A percentile compares a stretch with the other conserved stretches of the same genome.
These are phyloP conservation scores for Rhizophagus sp. DNA, from an alignment of 192 early-diverging fungal genomes.

Conservation along the genomic window DNA sequence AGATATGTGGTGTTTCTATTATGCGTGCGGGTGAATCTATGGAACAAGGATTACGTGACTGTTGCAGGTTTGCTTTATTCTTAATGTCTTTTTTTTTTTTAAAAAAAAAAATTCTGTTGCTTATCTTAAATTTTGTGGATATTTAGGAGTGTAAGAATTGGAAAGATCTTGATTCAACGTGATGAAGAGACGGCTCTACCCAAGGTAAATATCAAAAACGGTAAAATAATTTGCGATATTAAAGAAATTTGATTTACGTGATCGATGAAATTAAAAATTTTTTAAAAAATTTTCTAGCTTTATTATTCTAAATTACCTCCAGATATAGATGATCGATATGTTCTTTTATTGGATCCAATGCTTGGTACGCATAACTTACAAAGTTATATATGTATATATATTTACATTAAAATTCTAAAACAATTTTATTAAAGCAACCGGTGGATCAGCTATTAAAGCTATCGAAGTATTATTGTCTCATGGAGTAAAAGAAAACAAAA, in stretches of 20 bases:
- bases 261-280: too few relatives aligned
- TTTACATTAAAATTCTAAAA: neutral
- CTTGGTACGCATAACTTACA: slow-evolving; percentile 55
- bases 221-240: neutral
- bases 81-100: neutral
- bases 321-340: slow-evolving; percentile 80
- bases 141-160: slow-evolving; percentile 81
- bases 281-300: slow-evolving; percentile 42
- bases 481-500: slow-evolving; percentile 81
- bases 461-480: slow-evolving; percentile 85
- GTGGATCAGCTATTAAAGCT: slow-evolving; percentile 91
- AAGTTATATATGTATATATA: neutral
- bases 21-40: slow-evolving; percentile 97
- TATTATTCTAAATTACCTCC: slow-evolving; percentile 93
- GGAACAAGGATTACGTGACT: slow-evolving; percentile 83
- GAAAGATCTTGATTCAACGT: slow-evolving; percentile 94
- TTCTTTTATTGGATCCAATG: slow-evolving; percentile 93
- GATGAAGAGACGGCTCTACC: slow-evolving; percentile 92
- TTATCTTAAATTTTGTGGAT: slow-evolving; percentile 16
- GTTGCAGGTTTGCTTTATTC: slow-evolving; percentile 56
- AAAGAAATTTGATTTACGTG: too few relatives aligned
- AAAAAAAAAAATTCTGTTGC: neutral
- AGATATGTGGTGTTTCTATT: slow-evolving; percentile 93
- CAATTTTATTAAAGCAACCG: slow-evolving; percentile 67
- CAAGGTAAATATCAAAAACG: slow-evolving; percentile 47